Percentiles rank a stretch among this genome's conserved stretches.
phyloP scores from a whole-genome alignment of 805 yeast species.

The Debaryomyces prosopidis region DNA sequence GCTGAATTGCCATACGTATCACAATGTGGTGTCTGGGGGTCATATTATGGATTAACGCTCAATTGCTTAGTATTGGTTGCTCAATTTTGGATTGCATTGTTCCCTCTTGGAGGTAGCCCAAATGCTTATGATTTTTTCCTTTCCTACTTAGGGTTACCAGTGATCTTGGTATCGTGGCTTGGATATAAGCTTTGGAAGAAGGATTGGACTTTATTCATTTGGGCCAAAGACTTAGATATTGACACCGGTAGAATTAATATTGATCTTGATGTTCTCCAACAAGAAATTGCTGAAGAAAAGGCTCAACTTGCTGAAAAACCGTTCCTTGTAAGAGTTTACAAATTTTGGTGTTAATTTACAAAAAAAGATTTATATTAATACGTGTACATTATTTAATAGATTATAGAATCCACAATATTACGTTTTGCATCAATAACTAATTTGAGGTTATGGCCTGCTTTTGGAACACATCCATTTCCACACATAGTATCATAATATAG shows the following conservation, averaged over 20 bases:
- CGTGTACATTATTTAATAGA: slow-evolving; percentile 1
- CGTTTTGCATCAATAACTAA: slow-evolving; percentile 25
- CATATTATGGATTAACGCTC: slow-evolving; percentile 50
- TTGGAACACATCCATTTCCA: slow-evolving; percentile 22
- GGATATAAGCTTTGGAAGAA: slow-evolving; percentile 28
- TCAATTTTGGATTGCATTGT: slow-evolving; percentile 67
- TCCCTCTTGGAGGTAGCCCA: slow-evolving; percentile 50
- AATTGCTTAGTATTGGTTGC: slow-evolving; percentile 53
- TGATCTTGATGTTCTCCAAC: slow-evolving; percentile 33
- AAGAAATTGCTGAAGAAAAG: slow-evolving; percentile 35
- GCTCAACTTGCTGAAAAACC: slow-evolving; percentile 25
- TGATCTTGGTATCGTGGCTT: slow-evolving; percentile 28
- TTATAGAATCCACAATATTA: slow-evolving; percentile 3
- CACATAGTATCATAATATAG: slow-evolving; percentile 58
- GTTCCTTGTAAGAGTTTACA: slow-evolving; percentile 25
- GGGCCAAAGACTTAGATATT: slow-evolving; percentile 31
- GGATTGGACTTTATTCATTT: slow-evolving; percentile 26
- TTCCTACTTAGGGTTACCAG: slow-evolving; percentile 35
- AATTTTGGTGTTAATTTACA: slow-evolving; percentile 24
- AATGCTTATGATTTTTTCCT: slow-evolving; percentile 32
- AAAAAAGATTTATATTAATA: not conserved
- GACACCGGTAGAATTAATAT: slow-evolving; percentile 36
- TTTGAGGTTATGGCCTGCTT: slow-evolving; percentile 25
- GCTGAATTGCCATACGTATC: slow-evolving; percentile 56
- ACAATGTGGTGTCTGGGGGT: slow-evolving; percentile 54